phyloP scores from a whole-genome alignment of 495 filamentous ascomycete species.

The Tuber umbilicatum region DNA sequence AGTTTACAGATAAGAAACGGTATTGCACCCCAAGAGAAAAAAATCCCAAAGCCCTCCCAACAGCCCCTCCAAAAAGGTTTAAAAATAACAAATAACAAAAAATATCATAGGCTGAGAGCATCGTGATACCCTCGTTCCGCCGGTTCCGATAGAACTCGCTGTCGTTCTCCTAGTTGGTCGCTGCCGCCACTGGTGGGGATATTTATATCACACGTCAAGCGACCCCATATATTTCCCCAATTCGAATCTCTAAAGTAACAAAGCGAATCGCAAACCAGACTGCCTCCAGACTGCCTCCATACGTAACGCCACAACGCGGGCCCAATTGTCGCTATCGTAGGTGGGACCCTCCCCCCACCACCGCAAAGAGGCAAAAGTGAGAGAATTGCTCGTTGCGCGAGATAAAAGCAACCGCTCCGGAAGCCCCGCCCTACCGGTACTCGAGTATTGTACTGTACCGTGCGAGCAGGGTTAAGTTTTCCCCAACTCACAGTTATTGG shows the following conservation, averaged over 20 bases:
- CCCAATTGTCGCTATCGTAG: neutral
- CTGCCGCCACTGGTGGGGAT: neutral
- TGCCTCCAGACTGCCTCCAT: neutral
- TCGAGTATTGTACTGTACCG: no score
- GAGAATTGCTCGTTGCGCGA: neutral
- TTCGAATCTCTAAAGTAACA: neutral
- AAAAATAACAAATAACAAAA: neutral
- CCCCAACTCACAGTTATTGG: no score
- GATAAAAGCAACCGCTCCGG: neutral
- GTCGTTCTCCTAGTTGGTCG: neutral
- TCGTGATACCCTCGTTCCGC: neutral
- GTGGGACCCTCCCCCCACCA: no score
- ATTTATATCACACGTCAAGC: slow-evolving; percentile 3
- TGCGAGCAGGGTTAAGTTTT: no score
- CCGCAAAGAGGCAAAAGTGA: neutral
- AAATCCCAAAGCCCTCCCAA: neutral
- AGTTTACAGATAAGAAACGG: neutral
- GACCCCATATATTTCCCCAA: neutral
- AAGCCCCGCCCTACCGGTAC: no score
- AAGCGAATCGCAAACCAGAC: neutral
- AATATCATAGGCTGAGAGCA: neutral
- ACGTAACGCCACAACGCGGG: neutral
- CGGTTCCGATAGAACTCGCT: neutral
- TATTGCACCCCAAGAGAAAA: neutral
- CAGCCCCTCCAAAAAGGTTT: neutral